A percentile compares a stretch with the other conserved stretches of the same genome.
These are phyloP conservation scores for Xylaria bambusicola DNA, from an alignment of 495 filamentous ascomycete species.

Conservation along the genomic window DNA sequence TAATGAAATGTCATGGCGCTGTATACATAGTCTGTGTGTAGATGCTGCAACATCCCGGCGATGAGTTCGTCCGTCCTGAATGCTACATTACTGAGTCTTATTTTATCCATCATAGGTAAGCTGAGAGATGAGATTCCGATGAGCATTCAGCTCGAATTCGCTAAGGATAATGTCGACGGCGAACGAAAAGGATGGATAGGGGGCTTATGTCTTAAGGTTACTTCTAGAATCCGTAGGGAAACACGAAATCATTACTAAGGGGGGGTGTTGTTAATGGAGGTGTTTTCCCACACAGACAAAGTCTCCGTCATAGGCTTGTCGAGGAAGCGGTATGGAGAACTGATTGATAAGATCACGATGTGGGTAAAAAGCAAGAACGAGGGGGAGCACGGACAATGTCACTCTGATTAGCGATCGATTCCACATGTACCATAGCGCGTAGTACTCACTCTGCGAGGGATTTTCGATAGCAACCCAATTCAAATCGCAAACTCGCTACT, in stretches of 20 bases:
- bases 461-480: not conserved
- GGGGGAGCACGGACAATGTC: not conserved
- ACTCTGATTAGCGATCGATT: constrained; percentile 2
- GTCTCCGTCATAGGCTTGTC: too few relatives aligned
- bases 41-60: constrained; percentile 4
- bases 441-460: constrained; percentile 11
- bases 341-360: constrained; percentile 10
- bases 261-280: not conserved
- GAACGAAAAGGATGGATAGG: too few relatives aligned
- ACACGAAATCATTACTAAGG: not conserved
- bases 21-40: too few relatives aligned
- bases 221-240: constrained; percentile 5
- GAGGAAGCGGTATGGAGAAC: not conserved
- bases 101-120: constrained; percentile 5
- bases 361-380: not conserved
- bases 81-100: too few relatives aligned
- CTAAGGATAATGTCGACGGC: too few relatives aligned
- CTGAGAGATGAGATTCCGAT: not conserved
- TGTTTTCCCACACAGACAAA: not conserved
- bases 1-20: not conserved
- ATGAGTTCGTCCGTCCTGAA: not conserved
- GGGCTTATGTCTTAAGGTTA: not conserved
- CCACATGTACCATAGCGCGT: not conserved
- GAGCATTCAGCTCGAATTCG: not conserved
- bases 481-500: not conserved